These are phyloP conservation scores for Cryptococcus maquisensis DNA, from an alignment of 1,284 basidiomycete species.

Conservation along the genomic window DNA sequence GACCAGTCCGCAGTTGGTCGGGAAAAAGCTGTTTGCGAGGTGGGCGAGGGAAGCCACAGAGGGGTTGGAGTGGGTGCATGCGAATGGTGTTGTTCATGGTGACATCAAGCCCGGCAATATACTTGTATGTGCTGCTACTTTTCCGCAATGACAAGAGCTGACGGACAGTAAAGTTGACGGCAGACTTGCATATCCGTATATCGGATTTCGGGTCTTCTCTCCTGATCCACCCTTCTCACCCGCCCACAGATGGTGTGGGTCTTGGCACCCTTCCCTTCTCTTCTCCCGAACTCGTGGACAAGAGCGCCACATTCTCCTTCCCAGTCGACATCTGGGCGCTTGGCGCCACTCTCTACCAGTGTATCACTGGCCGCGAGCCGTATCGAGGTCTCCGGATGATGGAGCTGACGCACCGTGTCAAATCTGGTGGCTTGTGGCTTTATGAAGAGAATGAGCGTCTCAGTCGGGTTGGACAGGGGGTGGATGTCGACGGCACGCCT, in stretches of 20 bases:
- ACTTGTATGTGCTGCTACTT: constrained; percentile 28
- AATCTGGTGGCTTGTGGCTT: constrained; percentile 50
- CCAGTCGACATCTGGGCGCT: constrained; percentile 53
- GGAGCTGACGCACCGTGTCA: constrained; percentile 51
- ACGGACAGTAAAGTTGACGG: constrained; percentile 38
- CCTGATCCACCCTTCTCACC: constrained; percentile 45
- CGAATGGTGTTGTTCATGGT: constrained; percentile 49
- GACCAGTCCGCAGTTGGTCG: constrained; percentile 42
- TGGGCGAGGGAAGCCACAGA: constrained; percentile 48
- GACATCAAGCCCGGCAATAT: constrained; percentile 51
- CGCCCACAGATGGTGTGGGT: constrained; percentile 50
- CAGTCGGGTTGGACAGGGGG: constrained; percentile 24
- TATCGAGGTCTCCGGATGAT: constrained; percentile 47
- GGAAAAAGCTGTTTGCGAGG: constrained; percentile 36
- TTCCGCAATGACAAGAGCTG: neutral
- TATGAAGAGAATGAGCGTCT: constrained; percentile 49
- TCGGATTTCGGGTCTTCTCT: constrained; percentile 53
- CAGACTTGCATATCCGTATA: constrained; percentile 45
- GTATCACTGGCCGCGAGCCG: constrained; percentile 51
- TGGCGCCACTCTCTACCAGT: constrained; percentile 51
- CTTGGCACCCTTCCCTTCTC: constrained; percentile 53
- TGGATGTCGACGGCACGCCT: constrained; percentile 17
- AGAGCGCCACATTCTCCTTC: constrained; percentile 48
- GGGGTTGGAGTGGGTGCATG: constrained; percentile 50
- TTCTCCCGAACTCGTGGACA: constrained; percentile 52